A percentile compares a stretch with the other conserved stretches of the same genome.
Evolutionary conservation across 2,329 filamentous ascomycete species (phyloP).

Genomic region (Diaporthe australafricana): DNA sequence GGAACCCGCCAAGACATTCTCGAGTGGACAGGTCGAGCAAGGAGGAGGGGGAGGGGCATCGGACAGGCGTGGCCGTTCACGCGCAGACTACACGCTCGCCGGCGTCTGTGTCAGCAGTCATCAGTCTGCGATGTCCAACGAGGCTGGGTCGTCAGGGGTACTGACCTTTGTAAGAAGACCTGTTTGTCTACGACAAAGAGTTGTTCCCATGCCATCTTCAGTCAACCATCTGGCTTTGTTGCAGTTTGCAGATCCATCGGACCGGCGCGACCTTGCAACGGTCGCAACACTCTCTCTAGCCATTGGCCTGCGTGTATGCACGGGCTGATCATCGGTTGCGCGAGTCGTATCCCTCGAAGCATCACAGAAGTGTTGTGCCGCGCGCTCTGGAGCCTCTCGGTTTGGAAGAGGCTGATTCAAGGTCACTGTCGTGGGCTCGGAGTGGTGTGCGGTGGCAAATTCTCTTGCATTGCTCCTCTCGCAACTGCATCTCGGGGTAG

Average conservation of each 20-base stretch:
- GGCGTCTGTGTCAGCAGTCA: not conserved
- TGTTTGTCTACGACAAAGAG: not conserved
- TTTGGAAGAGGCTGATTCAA: too few relatives aligned
- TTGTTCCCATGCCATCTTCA: too few relatives aligned
- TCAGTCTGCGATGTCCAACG: too few relatives aligned
- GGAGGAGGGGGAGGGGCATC: not conserved
- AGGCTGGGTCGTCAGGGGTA: too few relatives aligned
- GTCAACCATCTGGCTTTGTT: too few relatives aligned
- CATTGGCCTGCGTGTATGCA: not conserved
- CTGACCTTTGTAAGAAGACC: not conserved
- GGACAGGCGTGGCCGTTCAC: too few relatives aligned
- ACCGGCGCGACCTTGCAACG: not conserved
- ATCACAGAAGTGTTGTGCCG: not conserved
- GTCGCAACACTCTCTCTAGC: not conserved
- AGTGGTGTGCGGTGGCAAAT: not conserved
- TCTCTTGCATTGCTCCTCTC: not conserved
- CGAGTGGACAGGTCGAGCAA: not conserved
- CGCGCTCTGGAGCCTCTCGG: not conserved
- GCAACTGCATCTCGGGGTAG: not conserved
- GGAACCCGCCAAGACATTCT: too few relatives aligned
- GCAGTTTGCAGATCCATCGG: too few relatives aligned
- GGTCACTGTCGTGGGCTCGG: not conserved
- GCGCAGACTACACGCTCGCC: not conserved
- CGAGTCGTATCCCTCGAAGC: not conserved
- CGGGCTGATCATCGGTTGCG: not conserved